Base-by-base conservation (phyloP, 129 eudicot genomes). In the Flaveria bidentis region DNA sequence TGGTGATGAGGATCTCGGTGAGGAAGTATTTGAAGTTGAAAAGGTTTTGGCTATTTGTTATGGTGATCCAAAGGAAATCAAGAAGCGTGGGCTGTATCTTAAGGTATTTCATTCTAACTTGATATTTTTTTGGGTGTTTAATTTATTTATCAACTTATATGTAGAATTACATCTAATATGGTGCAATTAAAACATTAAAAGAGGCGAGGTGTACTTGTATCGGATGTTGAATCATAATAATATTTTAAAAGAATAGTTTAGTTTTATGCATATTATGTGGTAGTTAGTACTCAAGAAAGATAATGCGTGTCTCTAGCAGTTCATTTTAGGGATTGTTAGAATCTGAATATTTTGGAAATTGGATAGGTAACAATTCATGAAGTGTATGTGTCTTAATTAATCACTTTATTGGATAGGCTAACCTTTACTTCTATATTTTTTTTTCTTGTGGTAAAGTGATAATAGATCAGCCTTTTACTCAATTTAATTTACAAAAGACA, bases 11-110 rank as follows among this genome's bases (percentile, higher is more conserved):
- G 78, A 60, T 1, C 61, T 52, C 26, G 90, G 84, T 56, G 57
- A 76, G n/a, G 96, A 94, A 74, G 64, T 79, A 2, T 95, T 76
- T 82, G 97, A 86, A 72, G 97, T 95, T 16, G 92, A 89, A 0
- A 58, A 83, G 53, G 69, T 91, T 13, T 41, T 89, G 47, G 81
- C 85, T 0, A 79, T 95, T 33, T 91, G 96, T 56, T 88, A 83
- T 72, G 99, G 99, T 12, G 89, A 87, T 12, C 99, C 96, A 1
- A 86, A 86, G 1, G 65, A 64, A n/a, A 51, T 10, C 1, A 65
- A 68, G 13, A 65, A 80, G 15, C 73, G 44, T 25, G 87, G 91
- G 45, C 73, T 95, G 14, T 80, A 95, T 68, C 74, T 95, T 20
- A 95, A 89, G 99, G 99, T 94, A 84, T 9, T 28, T 50, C 18